phyloP scores from a whole-genome alignment of 2,329 filamentous ascomycete species.

The Trichoderma endophyticum region DNA sequence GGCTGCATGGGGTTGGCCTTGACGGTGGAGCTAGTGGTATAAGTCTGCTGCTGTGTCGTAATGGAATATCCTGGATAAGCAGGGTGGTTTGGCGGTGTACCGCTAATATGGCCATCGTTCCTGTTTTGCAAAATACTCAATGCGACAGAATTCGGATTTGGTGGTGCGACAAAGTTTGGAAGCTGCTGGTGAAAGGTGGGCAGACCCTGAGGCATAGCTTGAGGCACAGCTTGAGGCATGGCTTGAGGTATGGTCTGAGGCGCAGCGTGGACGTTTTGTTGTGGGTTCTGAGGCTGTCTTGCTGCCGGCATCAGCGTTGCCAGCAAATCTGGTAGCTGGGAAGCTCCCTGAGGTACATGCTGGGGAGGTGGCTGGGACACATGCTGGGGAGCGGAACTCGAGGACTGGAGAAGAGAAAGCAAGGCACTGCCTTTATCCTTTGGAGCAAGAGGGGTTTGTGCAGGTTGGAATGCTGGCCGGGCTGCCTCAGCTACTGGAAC shows the following conservation, averaged over 20 bases:
- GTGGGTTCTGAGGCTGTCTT: conserved; percentile 55
- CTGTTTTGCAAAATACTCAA: conserved; percentile 5
- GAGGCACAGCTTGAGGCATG: conserved; percentile 34
- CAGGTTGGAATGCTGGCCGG: not conserved
- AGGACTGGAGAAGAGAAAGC: conserved; percentile 51
- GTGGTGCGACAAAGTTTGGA: conserved; percentile 30
- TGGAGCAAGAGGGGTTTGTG: conserved; percentile 22
- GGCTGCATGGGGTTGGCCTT: conserved; percentile 23
- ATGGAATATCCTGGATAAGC: conserved; percentile 17
- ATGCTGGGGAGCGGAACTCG: conserved; percentile 22
- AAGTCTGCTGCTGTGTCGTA: conserved; percentile 26
- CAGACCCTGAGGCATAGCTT: conserved; percentile 41
- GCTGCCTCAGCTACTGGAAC: not conserved
- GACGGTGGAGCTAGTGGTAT: conserved; percentile 24
- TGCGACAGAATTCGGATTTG: conserved; percentile 20
- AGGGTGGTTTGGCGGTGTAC: conserved; percentile 19
- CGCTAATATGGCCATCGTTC: conserved; percentile 20
- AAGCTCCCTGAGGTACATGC: conserved; percentile 20
- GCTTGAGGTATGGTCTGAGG: conserved; percentile 33
- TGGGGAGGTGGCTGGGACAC: conserved; percentile 20
- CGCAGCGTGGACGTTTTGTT: conserved; percentile 49
- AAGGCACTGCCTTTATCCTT: conserved; percentile 50
- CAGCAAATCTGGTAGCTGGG: conserved; percentile 47
- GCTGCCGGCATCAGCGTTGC: conserved; percentile 32
- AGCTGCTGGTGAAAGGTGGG: conserved; percentile 31